Base-by-base conservation (phyloP, 306 rosid species). In the Psophocarpus tetragonolobus region DNA sequence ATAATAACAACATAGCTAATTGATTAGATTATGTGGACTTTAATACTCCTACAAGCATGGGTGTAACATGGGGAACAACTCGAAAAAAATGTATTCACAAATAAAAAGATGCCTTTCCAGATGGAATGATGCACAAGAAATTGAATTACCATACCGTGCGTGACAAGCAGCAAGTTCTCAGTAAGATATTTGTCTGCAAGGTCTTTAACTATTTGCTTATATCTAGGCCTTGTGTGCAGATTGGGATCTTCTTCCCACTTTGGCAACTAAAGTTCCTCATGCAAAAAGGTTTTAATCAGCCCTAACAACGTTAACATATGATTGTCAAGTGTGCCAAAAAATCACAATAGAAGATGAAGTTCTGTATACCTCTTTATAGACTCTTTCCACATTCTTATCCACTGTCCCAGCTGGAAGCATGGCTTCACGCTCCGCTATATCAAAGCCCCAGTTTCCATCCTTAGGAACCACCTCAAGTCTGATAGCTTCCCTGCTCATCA, bases 121-220 rank as follows among this genome's bases (percentile, higher is more conserved):
- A 48, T 48, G n/a, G 64, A 47, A 51, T 33, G 33, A 27, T 27
- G 65, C 18, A 29, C 20, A 29, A 32, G 23, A 32, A 61, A 61
- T 57, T 57, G 64, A 33, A 62, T n/a, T 17, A 17, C 11, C 48
- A 65, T 88, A 92, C 99, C 97, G 27, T 92, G 99, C n/a, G 97
- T 92, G 75, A 92, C 94, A 58, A 92, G 92, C 67, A 95, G 94
- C 86, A 95, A 85, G 78, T 92, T 95, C 71, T 95, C 91, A 0
- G 73, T 71, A 2, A 82, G 96, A 79, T 86, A 82, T 67, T 86
- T 91, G 78, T 95, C 91, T 0, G 99, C 97, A 67, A 95, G 96
- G 41, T 89, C 91, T 80, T 85, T 80, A 65, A 92, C 41, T 12
- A 88, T 78, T 64, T 86, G 51, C 47, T 77, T 72, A 74, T 91